Evolutionary conservation across 208 protist genomes (phyloP), one percentile per base, ranked within the genome.

Genomic region (Acanthamoeba divionensis): DNA sequence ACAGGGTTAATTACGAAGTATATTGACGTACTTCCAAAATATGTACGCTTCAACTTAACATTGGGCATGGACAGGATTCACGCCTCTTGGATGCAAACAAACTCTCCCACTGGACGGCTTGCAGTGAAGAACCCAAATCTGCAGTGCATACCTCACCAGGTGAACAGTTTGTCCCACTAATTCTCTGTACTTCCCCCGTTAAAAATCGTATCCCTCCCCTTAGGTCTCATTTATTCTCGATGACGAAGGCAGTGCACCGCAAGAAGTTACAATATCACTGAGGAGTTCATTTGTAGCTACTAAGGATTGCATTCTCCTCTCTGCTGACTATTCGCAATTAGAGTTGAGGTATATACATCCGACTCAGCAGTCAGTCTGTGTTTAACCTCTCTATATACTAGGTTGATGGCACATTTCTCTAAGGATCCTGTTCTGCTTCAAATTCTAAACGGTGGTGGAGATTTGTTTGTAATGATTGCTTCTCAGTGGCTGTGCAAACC

Each of bases 21-120:
- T 52, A 83, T 83, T 52, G 73, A 83, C 48, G 73, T 83, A 52
- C 73, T 83, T 45, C 73, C 73, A 45, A 83, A 83, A 52, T 83
- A 83, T 52, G 45, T 83, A 18, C n/a, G 73, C 38, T 83, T 48
- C 48, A 83, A n/a, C 48, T 2, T 26, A 1, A 26, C 48, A 29
- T 21, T 83, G 21, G 47, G 44, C 1, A 83, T 83, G 73, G 47
- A 83, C 5, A 47, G 69, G 41, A 24, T 83, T 13, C 73, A 83
- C 31, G 73, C 31, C 15, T 63, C 47, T 2, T 83, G 73, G 73
- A 62, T 83, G 73, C 73, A 83, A 36, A 83, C 73, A 4, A 36
- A 24, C 1, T 62, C 73, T 15, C 73, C 73, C 6, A 83, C 73
- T 3, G 73, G 73, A 12, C 73, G 73, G 8, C 31, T 83, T 10